These are phyloP conservation scores for Globisporangium abappressorium DNA, from an alignment of 352 stramenopile genomes.

Conservation along the genomic window DNA sequence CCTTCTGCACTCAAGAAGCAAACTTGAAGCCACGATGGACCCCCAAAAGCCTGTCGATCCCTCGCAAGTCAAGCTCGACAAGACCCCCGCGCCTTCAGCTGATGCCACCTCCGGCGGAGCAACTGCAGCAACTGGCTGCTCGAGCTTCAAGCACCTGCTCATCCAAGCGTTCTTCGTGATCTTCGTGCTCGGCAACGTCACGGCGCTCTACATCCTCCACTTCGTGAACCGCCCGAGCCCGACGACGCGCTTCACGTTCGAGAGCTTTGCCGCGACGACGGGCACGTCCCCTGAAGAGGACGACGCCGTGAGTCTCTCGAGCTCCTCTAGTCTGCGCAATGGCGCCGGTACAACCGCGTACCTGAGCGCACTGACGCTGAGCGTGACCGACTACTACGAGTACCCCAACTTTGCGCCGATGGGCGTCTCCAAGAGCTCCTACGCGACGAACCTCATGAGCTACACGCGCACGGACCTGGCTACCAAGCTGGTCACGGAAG, in stretches of 20 bases:
- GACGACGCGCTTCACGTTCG: conserved; percentile 41
- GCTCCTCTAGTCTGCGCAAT: conserved; percentile 33
- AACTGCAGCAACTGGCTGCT: not conserved
- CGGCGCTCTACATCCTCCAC: conserved; percentile 60
- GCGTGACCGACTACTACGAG: conserved; percentile 13
- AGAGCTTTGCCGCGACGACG: conserved; percentile 23
- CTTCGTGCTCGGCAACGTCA: conserved; percentile 61
- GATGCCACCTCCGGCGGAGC: not conserved
- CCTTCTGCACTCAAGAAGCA: conserved; percentile 4
- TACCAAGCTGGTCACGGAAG: conserved; percentile 21
- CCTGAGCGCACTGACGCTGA: conserved; percentile 35
- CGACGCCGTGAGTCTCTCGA: conserved; percentile 40
- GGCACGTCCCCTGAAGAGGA: conserved; percentile 21
- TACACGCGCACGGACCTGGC: conserved; percentile 29
- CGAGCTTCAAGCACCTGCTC: conserved; percentile 16
- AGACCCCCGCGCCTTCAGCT: not conserved
- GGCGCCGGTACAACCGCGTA: conserved; percentile 71
- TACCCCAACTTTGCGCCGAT: conserved; percentile 58
- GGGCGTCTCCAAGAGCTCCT: conserved; percentile 28
- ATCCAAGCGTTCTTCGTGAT: conserved; percentile 37
- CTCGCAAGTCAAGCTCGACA: conserved; percentile 44
- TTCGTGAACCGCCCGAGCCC: conserved; percentile 47
- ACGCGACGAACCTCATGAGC: conserved; percentile 49
- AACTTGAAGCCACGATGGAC: conserved; percentile 22
- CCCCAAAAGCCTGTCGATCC: conserved; percentile 37